A percentile compares a stretch with the other conserved stretches of the same genome.
These are phyloP conservation scores for Aureobasidium sp. DNA, from an alignment of 2,329 filamentous ascomycete genomes.

Conservation along the genomic window DNA sequence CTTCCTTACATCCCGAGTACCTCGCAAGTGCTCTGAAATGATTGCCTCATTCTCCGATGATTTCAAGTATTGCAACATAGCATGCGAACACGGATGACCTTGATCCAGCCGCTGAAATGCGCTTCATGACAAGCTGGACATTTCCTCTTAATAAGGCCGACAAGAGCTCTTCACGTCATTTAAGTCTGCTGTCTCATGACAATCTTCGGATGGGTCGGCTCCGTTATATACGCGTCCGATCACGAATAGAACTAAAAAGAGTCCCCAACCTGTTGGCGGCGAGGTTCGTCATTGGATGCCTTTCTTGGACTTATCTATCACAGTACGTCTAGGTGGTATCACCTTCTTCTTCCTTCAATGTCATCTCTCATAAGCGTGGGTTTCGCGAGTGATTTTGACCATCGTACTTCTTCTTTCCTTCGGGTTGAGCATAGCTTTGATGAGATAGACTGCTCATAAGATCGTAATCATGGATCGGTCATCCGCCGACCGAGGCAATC, in stretches of 20 bases:
- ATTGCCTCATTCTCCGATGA: too few relatives aligned
- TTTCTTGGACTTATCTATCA: not conserved
- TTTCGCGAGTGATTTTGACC: too few relatives aligned
- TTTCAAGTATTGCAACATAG: too few relatives aligned
- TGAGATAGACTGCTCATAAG: not conserved
- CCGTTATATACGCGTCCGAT: slow-evolving; percentile 6
- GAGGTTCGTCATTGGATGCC: not conserved
- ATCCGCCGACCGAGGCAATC: slow-evolving; percentile 2
- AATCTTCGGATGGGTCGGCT: slow-evolving; percentile 5
- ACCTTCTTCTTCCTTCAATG: not conserved
- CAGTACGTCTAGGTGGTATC: too few relatives aligned
- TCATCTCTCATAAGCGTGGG: not conserved
- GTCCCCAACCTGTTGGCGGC: slow-evolving; percentile 2
- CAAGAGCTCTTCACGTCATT: not conserved
- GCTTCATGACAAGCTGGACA: too few relatives aligned
- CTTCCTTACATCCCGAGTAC: not conserved
- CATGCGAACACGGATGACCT: too few relatives aligned
- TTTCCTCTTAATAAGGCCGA: not conserved
- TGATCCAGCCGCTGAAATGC: too few relatives aligned
- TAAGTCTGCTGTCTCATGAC: not conserved
- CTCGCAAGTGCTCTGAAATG: not conserved
- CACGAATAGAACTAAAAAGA: not conserved
- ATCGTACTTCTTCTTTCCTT: too few relatives aligned
- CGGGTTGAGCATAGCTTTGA: not conserved
- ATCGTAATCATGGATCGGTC: not conserved